Percentiles rank a stretch among this genome's conserved stretches.
phyloP scores from a whole-genome alignment of 78 protist species.

The slime mould (Dictyostelium discoideum) region dicty_2.7 NC_007090.3:3988001-3988500 shows the following conservation, averaged over 20 bases:
- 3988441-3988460: constrained; percentile 20
- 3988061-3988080: background rate
- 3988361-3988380: background rate
- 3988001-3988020: constrained; percentile 12
- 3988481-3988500: constrained; percentile 63
- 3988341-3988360: constrained; percentile 13
- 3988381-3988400: background rate
- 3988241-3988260: constrained; percentile 44
- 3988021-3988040: background rate
- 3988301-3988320: background rate
- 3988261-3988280: background rate
- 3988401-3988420: constrained; percentile 49
- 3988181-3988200: constrained; percentile 39
- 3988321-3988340: background rate
- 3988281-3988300: background rate
- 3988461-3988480: constrained; percentile 28
- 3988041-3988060: background rate
- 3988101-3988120: background rate
- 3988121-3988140: constrained; percentile 62
- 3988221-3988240: constrained; percentile 19
- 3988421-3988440: background rate
- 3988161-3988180: background rate
- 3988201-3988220: constrained; percentile 54
- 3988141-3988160: background rate
- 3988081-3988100: constrained; percentile 25